phyloP scores from a whole-genome alignment of 805 yeast genomes.

The Pichia membranifaciens region DNA sequence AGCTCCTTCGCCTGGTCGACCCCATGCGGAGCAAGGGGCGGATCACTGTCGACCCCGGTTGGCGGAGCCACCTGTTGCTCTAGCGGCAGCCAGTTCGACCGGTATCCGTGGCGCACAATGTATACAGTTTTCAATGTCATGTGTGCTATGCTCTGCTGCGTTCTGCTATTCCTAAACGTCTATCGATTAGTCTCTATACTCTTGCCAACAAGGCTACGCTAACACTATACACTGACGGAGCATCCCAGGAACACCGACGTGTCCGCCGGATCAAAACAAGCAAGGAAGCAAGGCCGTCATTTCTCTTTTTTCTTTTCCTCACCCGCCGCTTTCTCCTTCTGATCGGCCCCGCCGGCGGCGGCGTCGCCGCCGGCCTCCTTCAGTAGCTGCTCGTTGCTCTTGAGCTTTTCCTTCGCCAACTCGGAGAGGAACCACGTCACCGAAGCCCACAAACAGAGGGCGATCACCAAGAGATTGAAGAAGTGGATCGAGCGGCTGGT shows the following conservation, averaged over 20 bases:
- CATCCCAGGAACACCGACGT: too few relatives aligned
- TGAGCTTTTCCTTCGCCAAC: constrained; percentile 42
- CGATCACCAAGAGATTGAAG: constrained; percentile 39
- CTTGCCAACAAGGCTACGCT: too few relatives aligned
- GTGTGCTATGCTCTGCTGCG: too few relatives aligned
- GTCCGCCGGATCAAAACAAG: too few relatives aligned
- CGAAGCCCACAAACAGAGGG: constrained; percentile 61
- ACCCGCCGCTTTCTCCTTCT: constrained; percentile 1
- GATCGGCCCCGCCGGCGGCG: background rate
- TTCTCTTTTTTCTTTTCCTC: constrained; percentile 1
- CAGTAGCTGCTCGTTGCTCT: constrained; percentile 37
- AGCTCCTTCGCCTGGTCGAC: constrained; percentile 80
- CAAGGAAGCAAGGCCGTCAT: background rate
- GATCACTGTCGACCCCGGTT: constrained; percentile 88
- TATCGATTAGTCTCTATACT: too few relatives aligned
- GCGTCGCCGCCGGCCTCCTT: constrained; percentile 4
- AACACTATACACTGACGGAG: too few relatives aligned
- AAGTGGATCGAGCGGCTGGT: constrained; percentile 65
- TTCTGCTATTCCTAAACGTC: too few relatives aligned
- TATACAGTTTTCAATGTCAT: constrained; percentile 56
- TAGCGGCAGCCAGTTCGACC: constrained; percentile 87
- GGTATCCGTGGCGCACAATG: constrained; percentile 80
- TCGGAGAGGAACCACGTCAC: constrained; percentile 87
- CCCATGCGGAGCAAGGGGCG: constrained; percentile 83
- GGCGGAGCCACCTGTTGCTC: constrained; percentile 80